phyloP scores from a whole-genome alignment of 306 rosid genomes.

The Vicia faba region DNA sequence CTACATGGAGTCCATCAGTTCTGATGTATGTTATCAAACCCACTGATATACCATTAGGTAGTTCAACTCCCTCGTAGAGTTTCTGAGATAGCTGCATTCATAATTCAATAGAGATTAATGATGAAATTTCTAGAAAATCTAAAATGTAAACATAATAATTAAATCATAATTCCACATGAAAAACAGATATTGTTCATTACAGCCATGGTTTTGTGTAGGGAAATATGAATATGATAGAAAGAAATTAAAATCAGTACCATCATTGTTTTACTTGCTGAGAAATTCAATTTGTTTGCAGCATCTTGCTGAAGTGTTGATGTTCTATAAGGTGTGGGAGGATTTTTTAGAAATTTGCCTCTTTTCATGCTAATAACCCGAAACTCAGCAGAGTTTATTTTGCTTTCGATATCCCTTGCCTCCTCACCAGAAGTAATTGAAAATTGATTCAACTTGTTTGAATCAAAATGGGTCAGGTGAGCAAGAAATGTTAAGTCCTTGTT shows the following conservation, averaged over 20 bases:
- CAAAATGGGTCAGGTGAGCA: slow-evolving; percentile 77
- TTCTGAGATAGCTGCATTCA: slow-evolving; percentile 92
- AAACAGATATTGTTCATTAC: slow-evolving; percentile 28
- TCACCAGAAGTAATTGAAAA: slow-evolving; percentile 66
- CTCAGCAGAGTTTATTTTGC: slow-evolving; percentile 47
- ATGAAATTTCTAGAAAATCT: slow-evolving; percentile 18
- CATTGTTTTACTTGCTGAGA: slow-evolving; percentile 74
- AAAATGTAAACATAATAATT: neutral
- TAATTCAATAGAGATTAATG: slow-evolving; percentile 31
- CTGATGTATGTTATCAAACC: slow-evolving; percentile 89
- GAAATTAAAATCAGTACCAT: slow-evolving; percentile 55
- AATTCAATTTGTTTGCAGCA: slow-evolving; percentile 86
- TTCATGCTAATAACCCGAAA: slow-evolving; percentile 64
- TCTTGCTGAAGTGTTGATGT: slow-evolving; percentile 99
- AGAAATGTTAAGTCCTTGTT: slow-evolving; percentile 43
- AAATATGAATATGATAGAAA: slow-evolving; percentile 20
- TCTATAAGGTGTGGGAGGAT: slow-evolving; percentile 90
- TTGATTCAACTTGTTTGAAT: slow-evolving; percentile 69
- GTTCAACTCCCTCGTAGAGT: slow-evolving; percentile 93
- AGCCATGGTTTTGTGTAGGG: slow-evolving; percentile 9
- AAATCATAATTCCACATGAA: slow-evolving; percentile 5
- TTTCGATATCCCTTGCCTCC: slow-evolving; percentile 62
- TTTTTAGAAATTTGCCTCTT: slow-evolving; percentile 60
- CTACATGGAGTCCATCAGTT: slow-evolving; percentile 95
- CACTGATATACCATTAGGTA: slow-evolving; percentile 68